A percentile compares a stretch with the other conserved stretches of the same genome.
phyloP scores from a whole-genome alignment of 495 filamentous ascomycete species.

The Tetracladium marchalianum region DNA sequence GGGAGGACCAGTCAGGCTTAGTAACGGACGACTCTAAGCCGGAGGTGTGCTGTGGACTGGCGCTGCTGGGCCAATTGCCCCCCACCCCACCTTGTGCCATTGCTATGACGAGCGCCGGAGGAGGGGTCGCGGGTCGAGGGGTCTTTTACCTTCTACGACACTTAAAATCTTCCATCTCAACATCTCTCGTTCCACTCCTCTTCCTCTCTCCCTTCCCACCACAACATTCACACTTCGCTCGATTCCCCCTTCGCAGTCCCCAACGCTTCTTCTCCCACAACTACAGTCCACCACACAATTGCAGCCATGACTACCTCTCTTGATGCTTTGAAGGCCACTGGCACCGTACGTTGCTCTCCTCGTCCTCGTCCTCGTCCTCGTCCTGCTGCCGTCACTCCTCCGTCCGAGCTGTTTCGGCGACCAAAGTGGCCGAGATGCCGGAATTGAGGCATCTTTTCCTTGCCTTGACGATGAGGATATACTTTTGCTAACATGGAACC shows the following conservation, averaged over 20 bases:
- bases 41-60: no score
- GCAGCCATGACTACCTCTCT: conserved; percentile 72
- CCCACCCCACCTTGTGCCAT: no score
- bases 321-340: conserved; percentile 91
- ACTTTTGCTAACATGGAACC: conserved; percentile 12
- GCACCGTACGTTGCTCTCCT: conserved; percentile 65
- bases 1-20: no score
- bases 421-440: conserved; percentile 2
- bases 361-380: background rate
- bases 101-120: no score
- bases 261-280: conserved; percentile 1
- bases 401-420: conserved; percentile 18
- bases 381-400: conserved; percentile 29
- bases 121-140: no score
- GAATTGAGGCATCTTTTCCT: conserved; percentile 1
- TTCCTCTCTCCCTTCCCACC: background rate
- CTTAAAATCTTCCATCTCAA: conserved; percentile 4
- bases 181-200: background rate
- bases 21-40: no score
- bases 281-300: conserved; percentile 6
- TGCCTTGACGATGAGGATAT: background rate
- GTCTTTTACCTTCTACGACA: no score
- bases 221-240: conserved; percentile 4
- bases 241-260: no score
- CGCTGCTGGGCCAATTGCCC: no score